Evolutionary conservation across 768 basidiomycete genomes (phyloP), one percentile per base, ranked within the genome.

Genomic region (Hysterangium stoloniferum): DNA sequence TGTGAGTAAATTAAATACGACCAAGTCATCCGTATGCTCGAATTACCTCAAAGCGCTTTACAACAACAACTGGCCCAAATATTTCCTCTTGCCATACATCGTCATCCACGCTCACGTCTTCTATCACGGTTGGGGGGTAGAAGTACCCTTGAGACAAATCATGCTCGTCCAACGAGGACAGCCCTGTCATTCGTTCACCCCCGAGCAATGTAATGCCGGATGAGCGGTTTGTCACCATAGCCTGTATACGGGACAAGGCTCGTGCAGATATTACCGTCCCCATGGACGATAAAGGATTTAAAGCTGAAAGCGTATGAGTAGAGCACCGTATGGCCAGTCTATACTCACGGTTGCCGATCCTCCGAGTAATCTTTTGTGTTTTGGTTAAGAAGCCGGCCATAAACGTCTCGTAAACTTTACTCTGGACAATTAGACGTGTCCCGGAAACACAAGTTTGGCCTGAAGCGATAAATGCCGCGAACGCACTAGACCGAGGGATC

Each of bases 371-470:
- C 53, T 70, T 72, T 52, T 72, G 64, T 1, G 78, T 71, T 60
- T 91, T 91, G 47, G 72, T 64, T 9, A 86, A 58, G 62, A 90
- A 81, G 15, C 60, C 61, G 6, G 63, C 58, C 70, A 89, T 72
- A 64, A 92, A 91, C 2, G 65, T 63, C 38, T 86, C 76, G 55
- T 87, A 89, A 40, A 91, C 72, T 7, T 65, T 62, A 36, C 79
- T 76, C 51, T 91, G 87, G 6, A 92, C 66, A 4, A 91, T 70
- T 17, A 92, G 69, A n/a, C 89, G 77, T 11, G 87, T 82, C n/a
- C 87, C 89, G 1, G 89, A 91, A n/a, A 92, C 84, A 53, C 89
- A 91, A 7, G 89, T 91, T 67, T 93, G 90, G 3, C 90, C 90
- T 20, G 86, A 88, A 1, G 90, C 90, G 44, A 93, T 70, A 58